Base-by-base conservation (phyloP, 108 stramenopile species). In the Bacterosira constricta region DNA sequence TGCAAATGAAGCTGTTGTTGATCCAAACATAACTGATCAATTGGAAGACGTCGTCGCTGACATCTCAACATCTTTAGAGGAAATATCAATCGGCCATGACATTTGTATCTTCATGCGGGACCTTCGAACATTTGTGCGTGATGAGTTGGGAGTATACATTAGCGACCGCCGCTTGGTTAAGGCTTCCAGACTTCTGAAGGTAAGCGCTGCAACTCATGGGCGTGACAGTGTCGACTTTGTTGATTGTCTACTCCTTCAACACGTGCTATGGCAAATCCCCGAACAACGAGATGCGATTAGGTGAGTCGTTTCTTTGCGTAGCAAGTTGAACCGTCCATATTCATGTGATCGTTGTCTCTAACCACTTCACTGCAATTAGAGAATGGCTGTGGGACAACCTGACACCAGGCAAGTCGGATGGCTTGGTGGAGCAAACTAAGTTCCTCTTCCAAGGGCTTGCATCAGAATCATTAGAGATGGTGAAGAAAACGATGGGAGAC, bases 91-190 rank as follows among this genome's bases (percentile, higher is more conserved):
- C 32, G 71, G 66, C 27, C 47, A 68, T 25, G 58, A 82, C 36
- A 77, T 74, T 10, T 86, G 82, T 57, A 20, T 75, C 6, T 27
- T 90, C 31, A 84, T 92, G 35, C 54, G 72, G 47, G 80, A 85
- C 25, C 23, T 88, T 31, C 37, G 88, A 49, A 67, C 57, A 1
- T 89, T 67, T 68, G 53, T 88, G 60, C 59, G 81, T 17, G 85
- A 89, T 37, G 72, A 86, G 30, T 66, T 81, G n/a, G 65, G 69
- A 23, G 63, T 81, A 13, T 78, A 85, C 20, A 66, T 92, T 36
- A 86, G 87, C 46, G 91, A 92, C 49, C 59, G 91, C 25, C 77
- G 91, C 12, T 71, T 92, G 13, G 83, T 88, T 0, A 86, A 88
- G 62, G 79, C 85, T 25, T 75, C 85, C 17, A 67, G 75, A 27